phyloP scores from a whole-genome alignment of 2,329 filamentous ascomycete species.

The Dactylonectria estremocensis region DNA sequence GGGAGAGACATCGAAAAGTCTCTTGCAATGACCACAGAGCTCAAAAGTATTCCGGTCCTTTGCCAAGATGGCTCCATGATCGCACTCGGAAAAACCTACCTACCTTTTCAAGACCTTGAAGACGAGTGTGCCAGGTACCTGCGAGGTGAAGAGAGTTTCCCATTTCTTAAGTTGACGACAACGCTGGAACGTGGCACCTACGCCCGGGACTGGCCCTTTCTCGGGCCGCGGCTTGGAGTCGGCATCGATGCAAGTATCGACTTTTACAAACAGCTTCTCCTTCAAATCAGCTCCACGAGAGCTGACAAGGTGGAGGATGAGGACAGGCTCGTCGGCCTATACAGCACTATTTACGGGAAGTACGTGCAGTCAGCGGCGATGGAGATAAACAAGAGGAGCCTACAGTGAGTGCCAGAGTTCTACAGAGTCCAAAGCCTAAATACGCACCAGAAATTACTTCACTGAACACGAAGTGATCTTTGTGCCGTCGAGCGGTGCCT shows the following conservation, averaged over 20 bases:
- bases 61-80: background rate
- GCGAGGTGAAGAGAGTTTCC: background rate
- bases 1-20: background rate
- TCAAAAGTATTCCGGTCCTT: background rate
- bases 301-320: background rate
- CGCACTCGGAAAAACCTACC: background rate
- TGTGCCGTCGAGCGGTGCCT: background rate
- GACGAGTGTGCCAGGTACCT: constrained; percentile 2
- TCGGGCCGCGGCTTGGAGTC: background rate
- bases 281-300: background rate
- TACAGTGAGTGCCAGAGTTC: background rate
- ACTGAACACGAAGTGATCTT: background rate
- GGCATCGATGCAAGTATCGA: background rate
- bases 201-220: constrained; percentile 1
- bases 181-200: background rate
- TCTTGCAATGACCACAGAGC: background rate
- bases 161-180: background rate
- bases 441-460: background rate
- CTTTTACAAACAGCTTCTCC: constrained; percentile 2
- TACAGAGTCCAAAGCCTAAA: constrained; percentile 3
- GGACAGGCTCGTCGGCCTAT: background rate
- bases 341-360: constrained; percentile 8
- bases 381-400: background rate
- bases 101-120: background rate
- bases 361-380: background rate